Conservation (phyloP, 129 eudicot genomes). For the Flaveria bidentis region DNA sequence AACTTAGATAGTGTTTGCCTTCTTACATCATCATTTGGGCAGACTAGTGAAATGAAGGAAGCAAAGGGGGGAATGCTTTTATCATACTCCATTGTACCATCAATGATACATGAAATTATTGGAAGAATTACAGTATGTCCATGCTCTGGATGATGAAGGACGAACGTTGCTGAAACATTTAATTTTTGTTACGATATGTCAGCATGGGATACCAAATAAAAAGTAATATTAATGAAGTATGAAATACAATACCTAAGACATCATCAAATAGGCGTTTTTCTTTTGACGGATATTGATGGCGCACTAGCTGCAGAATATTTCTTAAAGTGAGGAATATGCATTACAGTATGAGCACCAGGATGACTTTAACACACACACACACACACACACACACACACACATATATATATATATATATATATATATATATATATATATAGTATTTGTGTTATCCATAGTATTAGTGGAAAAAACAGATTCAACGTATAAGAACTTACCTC, state of each 20-base stretch:
- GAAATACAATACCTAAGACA: conserved; percentile 67
- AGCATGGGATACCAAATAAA: not conserved
- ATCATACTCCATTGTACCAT: conserved; percentile 81
- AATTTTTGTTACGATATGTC: conserved; percentile 15
- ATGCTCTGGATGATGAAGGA: conserved; percentile 98
- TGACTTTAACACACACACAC: not conserved
- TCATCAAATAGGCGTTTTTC: conserved; percentile 89
- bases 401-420: no score
- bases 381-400: not conserved
- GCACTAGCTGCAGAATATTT: conserved; percentile 69
- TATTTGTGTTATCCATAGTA: not conserved
- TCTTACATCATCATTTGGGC: conserved; percentile 75
- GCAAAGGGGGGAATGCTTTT: conserved; percentile 78
- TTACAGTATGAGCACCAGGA: conserved; percentile 9
- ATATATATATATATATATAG: not conserved
- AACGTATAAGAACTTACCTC: conserved; percentile 49
- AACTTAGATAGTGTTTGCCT: conserved; percentile 1
- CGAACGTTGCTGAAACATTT: conserved; percentile 71
- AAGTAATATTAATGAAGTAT: not conserved
- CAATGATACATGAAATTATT: conserved; percentile 81
- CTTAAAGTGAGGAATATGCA: conserved; percentile 10
- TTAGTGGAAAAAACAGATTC: not conserved
- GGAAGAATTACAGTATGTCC: conserved; percentile 94
- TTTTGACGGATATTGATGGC: conserved; percentile 73
- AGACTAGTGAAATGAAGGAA: conserved; percentile 83